A percentile compares a stretch with the other conserved stretches of the same genome.
Evolutionary conservation across 139 green algal genomes (phyloP).

Genomic region (Tetradesmus lagerheimii): DNA sequence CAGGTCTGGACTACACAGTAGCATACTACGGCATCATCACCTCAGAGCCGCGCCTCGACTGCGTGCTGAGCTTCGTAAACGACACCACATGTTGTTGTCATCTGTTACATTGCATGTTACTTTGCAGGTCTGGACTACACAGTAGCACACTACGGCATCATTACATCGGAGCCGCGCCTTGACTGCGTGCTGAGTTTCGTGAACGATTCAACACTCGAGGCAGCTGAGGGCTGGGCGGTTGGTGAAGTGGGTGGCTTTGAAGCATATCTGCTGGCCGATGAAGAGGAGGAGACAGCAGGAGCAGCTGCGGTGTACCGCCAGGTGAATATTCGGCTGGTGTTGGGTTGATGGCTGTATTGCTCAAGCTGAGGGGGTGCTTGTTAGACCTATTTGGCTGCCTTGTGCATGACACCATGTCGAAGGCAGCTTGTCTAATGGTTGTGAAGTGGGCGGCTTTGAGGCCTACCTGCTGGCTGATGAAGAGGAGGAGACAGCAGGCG

Average conservation of each 20-base stretch:
- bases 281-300: conserved; percentile 64
- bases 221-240: conserved; percentile 58
- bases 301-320: conserved; percentile 73
- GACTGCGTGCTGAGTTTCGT: conserved; percentile 89
- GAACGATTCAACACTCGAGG: conserved; percentile 55
- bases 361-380: too few species aligned
- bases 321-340: too few species aligned
- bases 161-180: conserved; percentile 74
- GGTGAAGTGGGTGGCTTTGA: conserved; percentile 85
- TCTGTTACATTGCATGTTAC: neutral
- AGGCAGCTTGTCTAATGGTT: too few species aligned
- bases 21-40: conserved; percentile 80
- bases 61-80: conserved; percentile 83
- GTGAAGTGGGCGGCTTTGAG: conserved; percentile 84
- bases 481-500: conserved; percentile 61
- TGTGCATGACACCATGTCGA: too few species aligned
- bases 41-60: conserved; percentile 73
- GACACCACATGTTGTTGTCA: conserved; percentile 28
- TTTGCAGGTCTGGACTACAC: conserved; percentile 87
- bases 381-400: too few species aligned
- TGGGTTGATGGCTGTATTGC: too few species aligned
- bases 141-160: conserved; percentile 82
- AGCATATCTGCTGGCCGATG: conserved; percentile 87
- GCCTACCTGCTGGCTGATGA: conserved; percentile 88
- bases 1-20: conserved; percentile 89